These are phyloP conservation scores for Cadophora malorum DNA, from an alignment of 2,329 filamentous ascomycete species.

Conservation along the genomic window DNA sequence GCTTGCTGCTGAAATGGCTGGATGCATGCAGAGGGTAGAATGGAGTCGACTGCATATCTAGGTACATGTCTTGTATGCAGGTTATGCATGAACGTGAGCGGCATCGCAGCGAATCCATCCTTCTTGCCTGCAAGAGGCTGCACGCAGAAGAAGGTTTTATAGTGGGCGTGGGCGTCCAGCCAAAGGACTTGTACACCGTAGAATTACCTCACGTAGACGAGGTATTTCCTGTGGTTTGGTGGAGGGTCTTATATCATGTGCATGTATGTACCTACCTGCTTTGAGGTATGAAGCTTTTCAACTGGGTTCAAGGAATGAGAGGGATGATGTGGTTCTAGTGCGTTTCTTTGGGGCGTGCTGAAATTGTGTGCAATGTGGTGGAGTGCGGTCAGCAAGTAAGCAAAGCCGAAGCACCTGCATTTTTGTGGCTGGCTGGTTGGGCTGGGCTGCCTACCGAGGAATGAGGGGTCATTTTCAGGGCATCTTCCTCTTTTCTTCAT, in stretches of 20 bases:
- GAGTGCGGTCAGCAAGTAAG: constrained; percentile 5
- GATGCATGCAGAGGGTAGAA: neutral
- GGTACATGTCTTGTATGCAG: neutral
- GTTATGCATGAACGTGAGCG: neutral
- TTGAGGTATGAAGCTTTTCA: neutral
- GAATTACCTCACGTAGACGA: neutral
- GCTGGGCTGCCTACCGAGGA: neutral
- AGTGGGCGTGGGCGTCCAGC: neutral
- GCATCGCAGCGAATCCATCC: neutral
- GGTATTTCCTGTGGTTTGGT: too few species aligned
- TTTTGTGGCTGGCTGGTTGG: constrained; percentile 11
- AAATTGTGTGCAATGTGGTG: neutral
- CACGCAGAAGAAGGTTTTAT: neutral
- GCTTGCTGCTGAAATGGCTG: neutral
- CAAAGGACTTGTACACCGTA: neutral
- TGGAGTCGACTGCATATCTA: neutral
- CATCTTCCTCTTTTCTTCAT: neutral
- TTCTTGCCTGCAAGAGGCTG: neutral
- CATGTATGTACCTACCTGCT: neutral
- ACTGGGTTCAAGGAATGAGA: neutral
- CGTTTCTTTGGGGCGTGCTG: neutral
- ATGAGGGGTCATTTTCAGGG: neutral
- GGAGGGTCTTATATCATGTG: neutral
- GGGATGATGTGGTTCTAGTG: neutral
- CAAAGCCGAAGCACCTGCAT: neutral